Conservation (phyloP, 163 green algal genomes). For the Volvox carteri region DNA sequence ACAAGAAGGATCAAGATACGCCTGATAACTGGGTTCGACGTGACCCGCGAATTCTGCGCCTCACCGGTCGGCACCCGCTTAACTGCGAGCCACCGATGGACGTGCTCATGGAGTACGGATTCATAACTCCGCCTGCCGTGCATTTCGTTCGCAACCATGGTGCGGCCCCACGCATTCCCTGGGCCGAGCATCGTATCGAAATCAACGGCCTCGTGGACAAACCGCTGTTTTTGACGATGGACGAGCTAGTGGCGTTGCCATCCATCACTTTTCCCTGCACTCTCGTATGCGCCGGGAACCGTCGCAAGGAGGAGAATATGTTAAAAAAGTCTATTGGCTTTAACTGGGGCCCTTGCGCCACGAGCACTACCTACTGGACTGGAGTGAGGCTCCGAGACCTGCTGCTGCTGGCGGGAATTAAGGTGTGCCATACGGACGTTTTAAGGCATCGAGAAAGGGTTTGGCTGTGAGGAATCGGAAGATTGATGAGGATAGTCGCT, state of each 20-base stretch:
- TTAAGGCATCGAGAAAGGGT: no score
- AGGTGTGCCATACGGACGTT: slow-evolving; percentile 48
- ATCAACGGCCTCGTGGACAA: slow-evolving; percentile 88
- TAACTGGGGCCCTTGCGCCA: slow-evolving; percentile 92
- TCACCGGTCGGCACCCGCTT: slow-evolving; percentile 95
- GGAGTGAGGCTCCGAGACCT: slow-evolving; percentile 91
- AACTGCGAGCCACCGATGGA: slow-evolving; percentile 95
- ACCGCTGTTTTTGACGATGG: slow-evolving; percentile 89
- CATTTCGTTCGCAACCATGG: slow-evolving; percentile 97
- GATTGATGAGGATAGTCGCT: no score
- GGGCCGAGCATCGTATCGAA: slow-evolving; percentile 72
- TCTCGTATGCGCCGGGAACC: slow-evolving; percentile 84
- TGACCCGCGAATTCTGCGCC: slow-evolving; percentile 89
- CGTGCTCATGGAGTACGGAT: slow-evolving; percentile 78
- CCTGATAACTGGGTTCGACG: slow-evolving; percentile 89
- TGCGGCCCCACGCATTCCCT: slow-evolving; percentile 71
- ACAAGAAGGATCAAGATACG: slow-evolving; percentile 79
- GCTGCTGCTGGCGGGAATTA: slow-evolving; percentile 82
- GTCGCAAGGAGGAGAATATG: slow-evolving; percentile 99
- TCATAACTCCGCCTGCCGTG: slow-evolving; percentile 90
- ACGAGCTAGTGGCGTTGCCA: slow-evolving; percentile 88
- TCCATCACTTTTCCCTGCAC: slow-evolving; percentile 86
- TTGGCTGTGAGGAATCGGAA: no score
- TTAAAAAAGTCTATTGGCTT: slow-evolving; percentile 98
- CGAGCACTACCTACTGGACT: slow-evolving; percentile 86